These are phyloP conservation scores for Micromonas pusilla DNA, from an alignment of 139 green algal species.

Conservation along the genomic window DNA sequence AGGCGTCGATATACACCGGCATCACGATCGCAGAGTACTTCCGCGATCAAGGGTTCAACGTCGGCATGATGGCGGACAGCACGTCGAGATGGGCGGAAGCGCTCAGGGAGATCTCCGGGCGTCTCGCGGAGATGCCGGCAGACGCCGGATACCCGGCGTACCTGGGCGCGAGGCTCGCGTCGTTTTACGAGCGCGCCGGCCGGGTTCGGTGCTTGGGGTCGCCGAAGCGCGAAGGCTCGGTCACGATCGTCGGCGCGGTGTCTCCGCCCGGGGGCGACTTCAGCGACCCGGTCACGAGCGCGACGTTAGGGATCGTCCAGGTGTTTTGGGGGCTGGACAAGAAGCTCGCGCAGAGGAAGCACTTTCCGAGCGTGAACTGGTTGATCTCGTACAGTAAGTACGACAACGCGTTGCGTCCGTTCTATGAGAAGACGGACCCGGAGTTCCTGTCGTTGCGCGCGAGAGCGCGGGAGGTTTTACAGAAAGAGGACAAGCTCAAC, in stretches of 20 bases:
- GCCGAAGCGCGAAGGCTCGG: conserved; percentile 83
- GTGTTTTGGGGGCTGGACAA: conserved; percentile 99
- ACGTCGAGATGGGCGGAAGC: conserved; percentile 97
- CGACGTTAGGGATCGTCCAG: conserved; percentile 98
- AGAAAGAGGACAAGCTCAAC: conserved; percentile 99
- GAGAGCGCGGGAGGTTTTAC: conserved; percentile 69
- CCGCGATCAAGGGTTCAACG: conserved; percentile 95
- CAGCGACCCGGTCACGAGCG: conserved; percentile 93
- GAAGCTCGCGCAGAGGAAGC: conserved; percentile 99
- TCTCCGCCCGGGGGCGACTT: conserved; percentile 97
- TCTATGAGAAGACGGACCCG: conserved; percentile 90
- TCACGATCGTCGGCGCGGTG: conserved; percentile 97
- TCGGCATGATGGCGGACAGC: conserved; percentile 97
- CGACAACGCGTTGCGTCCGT: conserved; percentile 89
- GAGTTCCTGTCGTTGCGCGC: conserved; percentile 64
- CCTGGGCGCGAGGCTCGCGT: conserved; percentile 68
- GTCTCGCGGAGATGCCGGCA: conserved; percentile 97
- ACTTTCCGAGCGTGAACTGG: conserved; percentile 99
- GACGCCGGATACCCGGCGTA: conserved; percentile 75
- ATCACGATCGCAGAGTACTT: conserved; percentile 99
- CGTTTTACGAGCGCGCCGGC: conserved; percentile 97
- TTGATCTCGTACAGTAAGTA: conserved; percentile 99
- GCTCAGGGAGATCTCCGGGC: conserved; percentile 96
- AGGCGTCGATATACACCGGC: conserved; percentile 99
- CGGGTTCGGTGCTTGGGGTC: conserved; percentile 85